Percentiles rank a stretch among this genome's conserved stretches.
Conservation (phyloP, 2,329 filamentous ascomycete species). For the Xylariales sp. region DNA sequence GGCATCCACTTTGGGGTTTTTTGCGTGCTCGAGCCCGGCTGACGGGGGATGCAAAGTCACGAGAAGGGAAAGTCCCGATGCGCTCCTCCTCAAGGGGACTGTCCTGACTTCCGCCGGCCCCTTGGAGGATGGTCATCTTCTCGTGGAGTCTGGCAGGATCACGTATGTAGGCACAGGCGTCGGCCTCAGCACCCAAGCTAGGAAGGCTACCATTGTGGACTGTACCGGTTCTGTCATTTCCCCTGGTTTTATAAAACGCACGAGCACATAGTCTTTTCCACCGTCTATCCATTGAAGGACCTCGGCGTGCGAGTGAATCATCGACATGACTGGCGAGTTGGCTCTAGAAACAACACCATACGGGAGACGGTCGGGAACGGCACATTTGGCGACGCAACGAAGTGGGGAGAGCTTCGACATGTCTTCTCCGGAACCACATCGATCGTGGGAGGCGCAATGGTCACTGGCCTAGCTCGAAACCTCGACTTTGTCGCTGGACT, state of each 20-base stretch:
- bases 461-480: slow-evolving; percentile 22
- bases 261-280: slow-evolving; percentile 24
- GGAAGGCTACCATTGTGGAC: slow-evolving; percentile 16
- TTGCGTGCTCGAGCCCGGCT: too few species aligned
- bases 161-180: slow-evolving; percentile 14
- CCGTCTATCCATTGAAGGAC: slow-evolving; percentile 19
- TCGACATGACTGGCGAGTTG: slow-evolving; percentile 26
- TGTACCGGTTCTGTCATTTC: slow-evolving; percentile 23
- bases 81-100: slow-evolving; percentile 35
- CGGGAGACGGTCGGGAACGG: slow-evolving; percentile 18
- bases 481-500: slow-evolving; percentile 22
- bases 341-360: slow-evolving; percentile 17
- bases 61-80: slow-evolving; percentile 12
- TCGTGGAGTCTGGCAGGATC: slow-evolving; percentile 21
- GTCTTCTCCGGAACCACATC: slow-evolving; percentile 26
- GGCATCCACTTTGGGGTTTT: too few species aligned
- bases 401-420: slow-evolving; percentile 26
- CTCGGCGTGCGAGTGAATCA: slow-evolving; percentile 18
- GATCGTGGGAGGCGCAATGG: slow-evolving; percentile 23
- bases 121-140: slow-evolving; percentile 17
- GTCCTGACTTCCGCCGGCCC: slow-evolving; percentile 29
- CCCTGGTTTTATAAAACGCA: slow-evolving; percentile 27
- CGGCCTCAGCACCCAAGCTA: slow-evolving; percentile 1
- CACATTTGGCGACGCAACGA: slow-evolving; percentile 15
- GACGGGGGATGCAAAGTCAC: slow-evolving; percentile 7